Base-by-base conservation (phyloP, 2,329 filamentous ascomycete genomes). In the Aspergillus unguis region DNA sequence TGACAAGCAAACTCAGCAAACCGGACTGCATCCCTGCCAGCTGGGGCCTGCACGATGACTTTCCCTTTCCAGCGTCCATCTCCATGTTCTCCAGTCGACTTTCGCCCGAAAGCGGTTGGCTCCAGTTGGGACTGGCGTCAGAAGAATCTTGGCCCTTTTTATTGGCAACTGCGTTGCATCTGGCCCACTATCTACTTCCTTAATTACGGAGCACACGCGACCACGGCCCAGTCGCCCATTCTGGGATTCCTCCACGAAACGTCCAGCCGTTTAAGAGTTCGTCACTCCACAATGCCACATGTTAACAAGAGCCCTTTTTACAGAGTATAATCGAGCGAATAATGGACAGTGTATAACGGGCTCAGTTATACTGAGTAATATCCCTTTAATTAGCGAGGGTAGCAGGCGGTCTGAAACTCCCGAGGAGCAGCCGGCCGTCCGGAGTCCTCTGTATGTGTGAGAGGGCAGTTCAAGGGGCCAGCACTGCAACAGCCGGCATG, bases 1-100 rank as follows among this genome's bases (percentile, higher is more conserved):
- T 33, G 32, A 11, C 32, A 33, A 3, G 11, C 32, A 33, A 8
- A 11, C 8, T 11, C 11, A 6, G 32, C 32, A 11, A 23, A 23
- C 36, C 36, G 17, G 36, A 17, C 17, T 17, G 17, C 17, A 17
- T 17, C 17, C 17, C 17, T 17, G 17, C 17, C 17, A 17, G 17
- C 17, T 17, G 27, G 46, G 6, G 28, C 23, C 41, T 51, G 46
- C 54, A 58, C 44, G 58, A 60, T 49, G 46, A 50, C 49, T 57
- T 60, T 51, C 58, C 58, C 44, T 35, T 58, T 60, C 54, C 51
- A 42, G 58, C 17, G 17, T 17, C 37, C n/a, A 49, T 54, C 48
- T 47, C 49, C 54, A 53, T 44, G 17, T 32, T 46, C 48, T 44
- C 48, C 44, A 44, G 36, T 53, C 52, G 41, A 48, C 38, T 36